These are phyloP conservation scores for Clonostachys chloroleuca DNA, from an alignment of 2,329 filamentous ascomycete genomes.

Conservation along the genomic window DNA sequence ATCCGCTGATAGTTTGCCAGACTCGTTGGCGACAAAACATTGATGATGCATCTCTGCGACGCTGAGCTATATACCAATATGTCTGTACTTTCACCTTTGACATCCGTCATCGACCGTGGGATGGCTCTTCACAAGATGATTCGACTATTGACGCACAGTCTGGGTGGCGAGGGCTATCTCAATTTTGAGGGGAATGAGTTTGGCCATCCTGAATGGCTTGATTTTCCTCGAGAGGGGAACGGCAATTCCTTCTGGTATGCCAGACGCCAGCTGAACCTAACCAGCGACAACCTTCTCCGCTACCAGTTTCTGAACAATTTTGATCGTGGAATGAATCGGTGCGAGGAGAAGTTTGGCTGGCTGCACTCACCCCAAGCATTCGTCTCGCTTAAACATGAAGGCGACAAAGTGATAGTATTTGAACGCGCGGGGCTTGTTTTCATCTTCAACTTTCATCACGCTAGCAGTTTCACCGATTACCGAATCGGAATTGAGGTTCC, in stretches of 20 bases:
- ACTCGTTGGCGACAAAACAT: conserved; percentile 90
- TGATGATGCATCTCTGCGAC: conserved; percentile 98
- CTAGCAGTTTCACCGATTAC: conserved; percentile 84
- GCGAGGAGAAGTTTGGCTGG: conserved; percentile 89
- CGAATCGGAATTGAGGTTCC: conserved; percentile 80
- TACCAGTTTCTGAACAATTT: conserved; percentile 90
- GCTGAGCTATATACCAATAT: conserved; percentile 98
- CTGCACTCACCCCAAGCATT: conserved; percentile 81
- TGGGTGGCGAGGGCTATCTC: conserved; percentile 94
- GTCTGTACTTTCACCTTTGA: conserved; percentile 80
- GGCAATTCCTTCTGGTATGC: conserved; percentile 93
- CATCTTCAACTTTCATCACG: conserved; percentile 93
- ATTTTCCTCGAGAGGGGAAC: conserved; percentile 93
- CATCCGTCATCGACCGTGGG: conserved; percentile 82
- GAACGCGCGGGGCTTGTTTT: conserved; percentile 87
- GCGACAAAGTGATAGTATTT: conserved; percentile 92
- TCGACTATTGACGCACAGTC: conserved; percentile 81
- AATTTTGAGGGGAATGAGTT: conserved; percentile 99
- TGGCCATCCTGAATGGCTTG: conserved; percentile 97
- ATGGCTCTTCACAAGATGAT: conserved; percentile 98
- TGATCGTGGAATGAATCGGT: conserved; percentile 84
- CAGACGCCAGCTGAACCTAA: conserved; percentile 86
- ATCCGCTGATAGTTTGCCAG: conserved; percentile 36
- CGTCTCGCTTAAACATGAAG: conserved; percentile 89
- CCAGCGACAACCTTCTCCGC: conserved; percentile 78